Evolutionary conservation across 2,329 filamentous ascomycete genomes (phyloP).

Genomic region (Ophiostoma tasmaniense): DNA sequence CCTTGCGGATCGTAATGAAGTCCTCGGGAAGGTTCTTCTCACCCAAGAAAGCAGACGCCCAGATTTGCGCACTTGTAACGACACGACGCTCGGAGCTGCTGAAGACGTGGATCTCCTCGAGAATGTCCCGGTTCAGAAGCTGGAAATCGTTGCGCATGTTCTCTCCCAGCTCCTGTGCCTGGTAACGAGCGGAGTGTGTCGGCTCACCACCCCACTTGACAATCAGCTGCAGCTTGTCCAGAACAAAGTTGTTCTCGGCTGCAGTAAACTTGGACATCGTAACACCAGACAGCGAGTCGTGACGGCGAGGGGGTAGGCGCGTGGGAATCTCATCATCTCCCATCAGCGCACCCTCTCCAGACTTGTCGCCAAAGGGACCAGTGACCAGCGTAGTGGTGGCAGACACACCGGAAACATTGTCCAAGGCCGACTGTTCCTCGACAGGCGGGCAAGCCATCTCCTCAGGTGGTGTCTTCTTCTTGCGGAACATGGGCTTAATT

Average conservation of each 20-base stretch:
- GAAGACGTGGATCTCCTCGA: conserved; percentile 90
- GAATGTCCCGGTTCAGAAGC: conserved; percentile 81
- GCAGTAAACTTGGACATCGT: conserved; percentile 93
- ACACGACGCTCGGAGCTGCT: conserved; percentile 93
- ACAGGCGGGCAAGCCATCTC: conserved; percentile 30
- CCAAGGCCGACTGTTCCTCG: conserved; percentile 30
- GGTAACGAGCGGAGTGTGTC: conserved; percentile 92
- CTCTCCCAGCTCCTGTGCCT: conserved; percentile 87
- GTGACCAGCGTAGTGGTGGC: conserved; percentile 3
- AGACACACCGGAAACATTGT: background rate
- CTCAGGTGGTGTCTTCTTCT: conserved; percentile 61
- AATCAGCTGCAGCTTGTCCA: conserved; percentile 94
- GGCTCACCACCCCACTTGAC: conserved; percentile 99
- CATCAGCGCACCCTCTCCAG: conserved; percentile 18
- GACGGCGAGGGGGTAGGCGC: conserved; percentile 50
- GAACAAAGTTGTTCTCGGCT: conserved; percentile 80
- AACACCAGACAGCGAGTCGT: conserved; percentile 79
- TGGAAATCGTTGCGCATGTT: conserved; percentile 94
- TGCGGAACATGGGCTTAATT: conserved; percentile 98
- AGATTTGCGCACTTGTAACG: conserved; percentile 93
- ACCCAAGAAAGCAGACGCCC: conserved; percentile 79
- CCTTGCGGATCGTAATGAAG: conserved; percentile 85
- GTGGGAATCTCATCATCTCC: conserved; percentile 24
- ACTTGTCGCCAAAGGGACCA: conserved; percentile 15
- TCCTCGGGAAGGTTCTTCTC: conserved; percentile 78